phyloP scores from a whole-genome alignment of 192 early-diverging fungal species.

The Rhizophagus sp. region DNA sequence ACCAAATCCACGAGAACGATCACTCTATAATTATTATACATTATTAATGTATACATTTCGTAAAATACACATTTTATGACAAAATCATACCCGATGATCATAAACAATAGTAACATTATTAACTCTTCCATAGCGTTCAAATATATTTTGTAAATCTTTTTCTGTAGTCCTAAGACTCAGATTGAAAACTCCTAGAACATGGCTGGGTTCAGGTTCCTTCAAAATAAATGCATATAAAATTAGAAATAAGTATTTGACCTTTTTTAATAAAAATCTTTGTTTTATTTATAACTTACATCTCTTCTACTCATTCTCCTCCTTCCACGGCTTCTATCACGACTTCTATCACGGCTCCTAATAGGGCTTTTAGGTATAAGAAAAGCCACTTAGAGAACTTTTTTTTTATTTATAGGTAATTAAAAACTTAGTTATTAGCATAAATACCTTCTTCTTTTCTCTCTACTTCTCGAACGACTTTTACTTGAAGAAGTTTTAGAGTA shows the following conservation, averaged over 20 bases:
- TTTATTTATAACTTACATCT: neutral
- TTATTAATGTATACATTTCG: too few relatives aligned
- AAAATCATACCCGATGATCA: constrained; percentile 49
- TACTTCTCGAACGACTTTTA: constrained; percentile 25
- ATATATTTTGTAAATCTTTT: constrained; percentile 58
- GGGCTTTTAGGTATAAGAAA: neutral
- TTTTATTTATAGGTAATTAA: neutral
- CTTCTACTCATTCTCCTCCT: constrained; percentile 18
- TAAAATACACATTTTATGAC: neutral
- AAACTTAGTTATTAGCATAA: neutral
- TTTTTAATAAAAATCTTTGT: too few relatives aligned
- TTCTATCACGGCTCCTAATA: constrained; percentile 2
- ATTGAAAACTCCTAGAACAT: constrained; percentile 73
- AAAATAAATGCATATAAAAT: neutral
- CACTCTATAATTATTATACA: constrained; percentile 37
- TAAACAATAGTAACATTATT: constrained; percentile 64
- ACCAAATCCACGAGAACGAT: constrained; percentile 68
- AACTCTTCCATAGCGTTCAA: constrained; percentile 57
- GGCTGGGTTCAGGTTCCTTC: constrained; percentile 41
- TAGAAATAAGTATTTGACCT: neutral
- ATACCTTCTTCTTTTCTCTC: neutral
- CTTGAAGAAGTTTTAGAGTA: constrained; percentile 22
- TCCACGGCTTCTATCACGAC: constrained; percentile 32
- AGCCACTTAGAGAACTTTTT: neutral
- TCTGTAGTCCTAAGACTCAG: constrained; percentile 61